Percentiles rank a stretch among this genome's conserved stretches.
Conservation (phyloP, 495 filamentous ascomycete species). For the Penicillium waksmanii region DNA sequence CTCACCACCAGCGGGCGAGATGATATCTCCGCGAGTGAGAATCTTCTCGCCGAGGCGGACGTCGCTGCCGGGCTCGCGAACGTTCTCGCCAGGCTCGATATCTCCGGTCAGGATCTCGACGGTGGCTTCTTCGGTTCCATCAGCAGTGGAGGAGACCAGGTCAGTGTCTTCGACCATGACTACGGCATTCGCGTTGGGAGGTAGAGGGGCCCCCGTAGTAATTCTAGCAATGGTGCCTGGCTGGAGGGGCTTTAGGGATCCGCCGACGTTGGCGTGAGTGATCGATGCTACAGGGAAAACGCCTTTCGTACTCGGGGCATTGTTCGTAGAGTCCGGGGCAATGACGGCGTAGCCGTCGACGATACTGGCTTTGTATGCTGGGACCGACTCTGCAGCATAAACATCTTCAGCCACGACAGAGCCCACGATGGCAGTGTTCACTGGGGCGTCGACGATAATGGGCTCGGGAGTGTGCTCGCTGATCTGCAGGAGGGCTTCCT, state of each 20-base stretch:
- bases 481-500: slow-evolving; percentile 77
- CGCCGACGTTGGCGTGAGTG: slow-evolving; percentile 78
- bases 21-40: slow-evolving; percentile 72
- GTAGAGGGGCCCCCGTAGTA: slow-evolving; percentile 91
- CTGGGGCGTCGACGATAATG: slow-evolving; percentile 55
- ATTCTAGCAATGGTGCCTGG: slow-evolving; percentile 83
- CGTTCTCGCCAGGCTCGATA: slow-evolving; percentile 81
- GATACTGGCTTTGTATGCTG: slow-evolving; percentile 92
- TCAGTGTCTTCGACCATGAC: slow-evolving; percentile 97
- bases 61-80: slow-evolving; percentile 90
- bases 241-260: slow-evolving; percentile 58
- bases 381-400: slow-evolving; percentile 76
- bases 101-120: slow-evolving; percentile 80
- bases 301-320: slow-evolving; percentile 66
- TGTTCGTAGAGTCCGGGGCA: slow-evolving; percentile 44
- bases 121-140: slow-evolving; percentile 81
- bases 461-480: slow-evolving; percentile 67
- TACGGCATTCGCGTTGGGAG: slow-evolving; percentile 84
- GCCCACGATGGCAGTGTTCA: slow-evolving; percentile 68
- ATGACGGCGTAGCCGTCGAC: slow-evolving; percentile 94
- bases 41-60: slow-evolving; percentile 69
- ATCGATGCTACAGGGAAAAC: slow-evolving; percentile 85
- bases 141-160: slow-evolving; percentile 70
- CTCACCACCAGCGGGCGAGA: slow-evolving; percentile 86
- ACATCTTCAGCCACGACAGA: slow-evolving; percentile 83